Conservation (phyloP, 352 stramenopile genomes). For the Globisporangium abappressorium region DNA sequence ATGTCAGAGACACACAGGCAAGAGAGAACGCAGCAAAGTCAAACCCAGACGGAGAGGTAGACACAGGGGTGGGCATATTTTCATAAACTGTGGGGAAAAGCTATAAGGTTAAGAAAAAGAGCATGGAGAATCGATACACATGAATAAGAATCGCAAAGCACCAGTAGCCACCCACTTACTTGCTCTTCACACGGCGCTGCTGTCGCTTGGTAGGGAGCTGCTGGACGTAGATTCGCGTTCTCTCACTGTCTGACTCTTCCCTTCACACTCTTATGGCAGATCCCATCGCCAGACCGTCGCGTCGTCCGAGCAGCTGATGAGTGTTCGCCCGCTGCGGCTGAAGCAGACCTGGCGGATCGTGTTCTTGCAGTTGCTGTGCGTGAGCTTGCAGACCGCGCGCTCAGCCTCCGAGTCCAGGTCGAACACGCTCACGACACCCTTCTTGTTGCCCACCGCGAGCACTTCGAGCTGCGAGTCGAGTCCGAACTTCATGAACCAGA, state of each 20-base stretch:
- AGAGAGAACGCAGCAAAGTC: not conserved
- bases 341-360: constrained; percentile 80
- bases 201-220: not conserved
- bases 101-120: not conserved
- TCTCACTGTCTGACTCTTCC: not conserved
- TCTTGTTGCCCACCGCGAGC: constrained; percentile 81
- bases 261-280: constrained; percentile 27
- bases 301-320: constrained; percentile 75
- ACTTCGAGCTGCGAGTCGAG: constrained; percentile 73
- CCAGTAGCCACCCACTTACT: not conserved
- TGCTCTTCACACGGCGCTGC: not conserved
- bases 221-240: not conserved
- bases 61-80: not conserved
- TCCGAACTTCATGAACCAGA: constrained; percentile 89
- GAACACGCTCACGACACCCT: constrained; percentile 76
- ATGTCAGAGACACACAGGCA: not conserved
- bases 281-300: constrained; percentile 76
- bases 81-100: not conserved
- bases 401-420: constrained; percentile 73
- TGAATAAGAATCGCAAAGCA: not conserved
- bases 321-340: constrained; percentile 62
- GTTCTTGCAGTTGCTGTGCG: constrained; percentile 70
- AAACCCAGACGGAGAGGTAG: not conserved
- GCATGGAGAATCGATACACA: not conserved
- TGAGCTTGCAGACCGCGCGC: constrained; percentile 66